Percentiles rank a stretch among this genome's conserved stretches.
Conservation (phyloP, 1,284 basidiomycete genomes). For the Cutaneotrichosporon daszewskae region DNA sequence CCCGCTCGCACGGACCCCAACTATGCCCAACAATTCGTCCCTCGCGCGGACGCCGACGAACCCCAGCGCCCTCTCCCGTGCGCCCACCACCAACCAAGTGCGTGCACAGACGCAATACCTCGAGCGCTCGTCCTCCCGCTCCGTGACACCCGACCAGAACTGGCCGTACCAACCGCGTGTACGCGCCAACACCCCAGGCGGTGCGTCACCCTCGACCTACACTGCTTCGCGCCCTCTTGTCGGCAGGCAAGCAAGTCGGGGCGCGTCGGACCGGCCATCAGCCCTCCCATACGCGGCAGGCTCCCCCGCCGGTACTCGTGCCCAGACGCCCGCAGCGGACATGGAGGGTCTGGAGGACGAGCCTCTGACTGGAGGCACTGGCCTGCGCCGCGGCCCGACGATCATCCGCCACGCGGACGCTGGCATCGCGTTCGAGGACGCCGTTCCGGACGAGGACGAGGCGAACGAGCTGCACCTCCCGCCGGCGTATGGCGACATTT, state of each 20-base stretch:
- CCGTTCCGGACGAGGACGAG: constrained; percentile 5
- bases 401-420: constrained; percentile 19
- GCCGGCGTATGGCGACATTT: constrained; percentile 20
- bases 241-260: neutral
- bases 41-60: neutral
- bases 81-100: neutral
- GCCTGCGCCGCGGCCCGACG: constrained; percentile 10
- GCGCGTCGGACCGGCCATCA: neutral
- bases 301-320: too few relatives aligned
- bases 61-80: neutral
- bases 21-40: neutral
- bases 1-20: too few relatives aligned
- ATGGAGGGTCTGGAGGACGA: too few relatives aligned
- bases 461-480: constrained; percentile 14
- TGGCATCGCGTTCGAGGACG: constrained; percentile 12
- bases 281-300: neutral
- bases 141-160: neutral
- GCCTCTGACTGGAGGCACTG: neutral
- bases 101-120: neutral
- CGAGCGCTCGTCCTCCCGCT: neutral
- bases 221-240: too few relatives aligned
- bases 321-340: too few relatives aligned
- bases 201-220: too few relatives aligned
- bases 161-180: too few relatives aligned
- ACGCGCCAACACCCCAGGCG: too few relatives aligned